phyloP scores from a whole-genome alignment of 768 basidiomycete species.

The Gymnopilus junonius region DNA sequence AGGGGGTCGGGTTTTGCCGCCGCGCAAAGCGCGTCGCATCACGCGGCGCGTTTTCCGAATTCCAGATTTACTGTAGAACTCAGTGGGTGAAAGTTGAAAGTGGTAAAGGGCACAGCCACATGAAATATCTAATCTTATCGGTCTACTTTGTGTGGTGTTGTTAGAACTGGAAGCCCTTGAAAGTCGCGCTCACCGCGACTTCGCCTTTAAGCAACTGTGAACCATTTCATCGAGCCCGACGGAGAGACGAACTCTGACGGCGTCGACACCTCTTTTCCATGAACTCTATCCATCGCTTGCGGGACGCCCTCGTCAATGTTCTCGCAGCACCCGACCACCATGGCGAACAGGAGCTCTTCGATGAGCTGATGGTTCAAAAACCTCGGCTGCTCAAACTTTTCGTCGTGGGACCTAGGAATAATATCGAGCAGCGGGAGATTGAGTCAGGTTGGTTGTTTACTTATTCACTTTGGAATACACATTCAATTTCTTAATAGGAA shows the following conservation, averaged over 20 bases:
- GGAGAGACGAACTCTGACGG: background rate
- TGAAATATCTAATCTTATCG: background rate
- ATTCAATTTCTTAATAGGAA: conserved; percentile 50
- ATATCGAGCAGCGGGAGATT: conserved; percentile 71
- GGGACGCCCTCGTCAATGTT: conserved; percentile 52
- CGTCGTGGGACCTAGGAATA: conserved; percentile 64
- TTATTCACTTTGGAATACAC: background rate
- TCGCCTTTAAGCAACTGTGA: background rate
- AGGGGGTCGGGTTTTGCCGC: no score
- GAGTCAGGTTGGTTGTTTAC: conserved; percentile 54
- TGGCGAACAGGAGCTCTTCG: conserved; percentile 76
- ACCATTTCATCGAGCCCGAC: background rate
- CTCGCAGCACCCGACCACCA: conserved; percentile 49
- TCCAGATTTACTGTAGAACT: no score
- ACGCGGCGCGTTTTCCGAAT: no score
- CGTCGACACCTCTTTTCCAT: conserved; percentile 35
- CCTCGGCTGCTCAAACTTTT: conserved; percentile 64
- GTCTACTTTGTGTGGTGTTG: background rate
- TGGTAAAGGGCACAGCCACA: no score
- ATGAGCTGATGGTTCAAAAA: conserved; percentile 72
- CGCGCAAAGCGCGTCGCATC: no score
- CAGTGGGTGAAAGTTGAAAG: no score
- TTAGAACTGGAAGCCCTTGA: background rate
- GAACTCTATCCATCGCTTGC: conserved; percentile 64
- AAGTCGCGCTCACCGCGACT: conserved; percentile 2